A percentile compares a stretch with the other conserved stretches of the same genome.
Conservation (phyloP, 176 grass and related monocot species). For the Hyparrhenia diplandra region DNA sequence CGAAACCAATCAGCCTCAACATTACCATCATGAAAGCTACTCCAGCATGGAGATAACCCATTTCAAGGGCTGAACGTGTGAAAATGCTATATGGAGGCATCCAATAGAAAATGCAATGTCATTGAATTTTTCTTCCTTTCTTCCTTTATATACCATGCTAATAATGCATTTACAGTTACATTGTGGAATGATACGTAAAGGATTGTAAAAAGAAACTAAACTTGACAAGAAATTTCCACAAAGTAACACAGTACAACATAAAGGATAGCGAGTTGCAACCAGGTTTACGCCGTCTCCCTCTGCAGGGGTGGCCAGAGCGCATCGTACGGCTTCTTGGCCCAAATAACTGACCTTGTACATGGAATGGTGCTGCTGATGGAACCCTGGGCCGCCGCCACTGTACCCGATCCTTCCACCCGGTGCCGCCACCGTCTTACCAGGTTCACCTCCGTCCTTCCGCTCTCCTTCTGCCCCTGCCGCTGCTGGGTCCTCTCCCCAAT, state of each 20-base stretch:
- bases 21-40: conserved; percentile 7
- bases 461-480: conserved; percentile 49
- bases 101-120: conserved; percentile 18
- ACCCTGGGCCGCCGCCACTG: conserved; percentile 60
- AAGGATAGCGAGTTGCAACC: conserved; percentile 55
- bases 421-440: conserved; percentile 36
- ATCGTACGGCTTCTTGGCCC: conserved; percentile 47
- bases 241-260: conserved; percentile 43
- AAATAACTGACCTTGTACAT: conserved; percentile 94
- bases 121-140: conserved; percentile 29
- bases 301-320: conserved; percentile 45
- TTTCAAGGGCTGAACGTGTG: conserved; percentile 7
- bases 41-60: not conserved
- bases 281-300: conserved; percentile 42
- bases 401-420: conserved; percentile 60
- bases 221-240: conserved; percentile 40
- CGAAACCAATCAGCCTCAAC: conserved; percentile 4
- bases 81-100: conserved; percentile 22
- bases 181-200: conserved; percentile 18
- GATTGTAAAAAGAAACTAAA: conserved; percentile 34
- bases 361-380: conserved; percentile 86
- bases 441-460: conserved; percentile 60
- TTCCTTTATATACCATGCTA: conserved; percentile 34
- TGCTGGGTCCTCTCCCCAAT: conserved; percentile 73
- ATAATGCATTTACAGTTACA: conserved; percentile 62